Conservation (phyloP, 148 eudicot genomes). For the Cornus kousa region DNA sequence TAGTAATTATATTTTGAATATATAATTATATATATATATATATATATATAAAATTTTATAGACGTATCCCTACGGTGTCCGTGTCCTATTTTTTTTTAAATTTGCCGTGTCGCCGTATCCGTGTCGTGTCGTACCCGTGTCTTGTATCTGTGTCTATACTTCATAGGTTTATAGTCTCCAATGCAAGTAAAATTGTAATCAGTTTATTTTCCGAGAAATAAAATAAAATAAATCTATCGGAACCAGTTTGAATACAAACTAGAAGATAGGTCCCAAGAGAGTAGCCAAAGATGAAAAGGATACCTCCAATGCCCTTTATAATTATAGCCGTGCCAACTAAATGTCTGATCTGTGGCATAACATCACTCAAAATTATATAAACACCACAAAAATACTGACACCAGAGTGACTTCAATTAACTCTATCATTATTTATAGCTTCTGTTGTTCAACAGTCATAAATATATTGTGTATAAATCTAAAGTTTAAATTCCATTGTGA, state of each 20-base stretch:
- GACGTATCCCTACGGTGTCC: too few species aligned
- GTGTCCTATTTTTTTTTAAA: too few species aligned
- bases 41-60: too few species aligned
- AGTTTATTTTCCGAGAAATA: too few species aligned
- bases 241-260: conserved; percentile 33
- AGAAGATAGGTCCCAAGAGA: conserved; percentile 71
- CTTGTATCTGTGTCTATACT: too few species aligned
- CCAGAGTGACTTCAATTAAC: not conserved
- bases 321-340: conserved; percentile 57
- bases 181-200: not conserved
- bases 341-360: conserved; percentile 47
- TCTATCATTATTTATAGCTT: not conserved
- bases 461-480: not conserved
- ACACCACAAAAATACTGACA: not conserved
- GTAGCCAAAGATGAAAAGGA: conserved; percentile 72
- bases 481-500: too few species aligned
- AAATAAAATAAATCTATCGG: too few species aligned
- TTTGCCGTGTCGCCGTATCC: too few species aligned
- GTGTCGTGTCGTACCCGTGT: too few species aligned
- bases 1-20: too few species aligned
- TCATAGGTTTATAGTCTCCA: not conserved
- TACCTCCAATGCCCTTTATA: conserved; percentile 71
- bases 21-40: too few species aligned
- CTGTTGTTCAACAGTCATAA: not conserved
- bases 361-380: not conserved